A percentile compares a stretch with the other conserved stretches of the same genome.
These are phyloP conservation scores for Alternaria hordeiaustralica DNA, from an alignment of 2,329 filamentous ascomycete genomes.

Conservation along the genomic window DNA sequence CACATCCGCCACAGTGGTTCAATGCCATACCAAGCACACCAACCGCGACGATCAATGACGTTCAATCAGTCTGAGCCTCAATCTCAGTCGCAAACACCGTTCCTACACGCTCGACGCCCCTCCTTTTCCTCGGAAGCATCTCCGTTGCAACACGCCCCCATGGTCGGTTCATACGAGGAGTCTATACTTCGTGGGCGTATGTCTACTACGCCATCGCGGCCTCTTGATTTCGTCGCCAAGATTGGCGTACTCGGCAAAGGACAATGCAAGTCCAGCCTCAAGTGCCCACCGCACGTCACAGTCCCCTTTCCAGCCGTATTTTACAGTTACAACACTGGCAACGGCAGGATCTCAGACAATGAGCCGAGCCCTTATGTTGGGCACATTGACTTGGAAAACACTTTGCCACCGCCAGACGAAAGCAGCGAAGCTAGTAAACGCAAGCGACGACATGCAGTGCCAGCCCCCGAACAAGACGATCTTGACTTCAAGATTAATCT, in stretches of 20 bases:
- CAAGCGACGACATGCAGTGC: constrained; percentile 43
- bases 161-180: constrained; percentile 98
- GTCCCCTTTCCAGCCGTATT: constrained; percentile 94
- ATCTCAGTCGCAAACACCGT: constrained; percentile 53
- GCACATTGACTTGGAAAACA: constrained; percentile 87
- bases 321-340: constrained; percentile 83
- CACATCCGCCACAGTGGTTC: constrained; percentile 64
- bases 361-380: constrained; percentile 96
- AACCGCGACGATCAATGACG: constrained; percentile 76
- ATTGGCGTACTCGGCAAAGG: constrained; percentile 92
- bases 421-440: constrained; percentile 50
- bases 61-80: constrained; percentile 53
- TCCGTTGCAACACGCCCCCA: constrained; percentile 84
- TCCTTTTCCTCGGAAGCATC: constrained; percentile 78
- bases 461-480: constrained; percentile 33
- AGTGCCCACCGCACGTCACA: constrained; percentile 88
- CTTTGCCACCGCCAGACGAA: constrained; percentile 63
- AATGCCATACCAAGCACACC: constrained; percentile 76
- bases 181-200: constrained; percentile 93
- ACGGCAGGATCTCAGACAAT: constrained; percentile 73
- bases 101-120: constrained; percentile 65
- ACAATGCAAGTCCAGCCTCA: constrained; percentile 83
- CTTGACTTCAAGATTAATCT: constrained; percentile 28
- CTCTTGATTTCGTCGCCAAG: constrained; percentile 90
- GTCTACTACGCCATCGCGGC: constrained; percentile 94